Conservation (phyloP, 768 basidiomycete species). For the Termitomyces sp. region DNA sequence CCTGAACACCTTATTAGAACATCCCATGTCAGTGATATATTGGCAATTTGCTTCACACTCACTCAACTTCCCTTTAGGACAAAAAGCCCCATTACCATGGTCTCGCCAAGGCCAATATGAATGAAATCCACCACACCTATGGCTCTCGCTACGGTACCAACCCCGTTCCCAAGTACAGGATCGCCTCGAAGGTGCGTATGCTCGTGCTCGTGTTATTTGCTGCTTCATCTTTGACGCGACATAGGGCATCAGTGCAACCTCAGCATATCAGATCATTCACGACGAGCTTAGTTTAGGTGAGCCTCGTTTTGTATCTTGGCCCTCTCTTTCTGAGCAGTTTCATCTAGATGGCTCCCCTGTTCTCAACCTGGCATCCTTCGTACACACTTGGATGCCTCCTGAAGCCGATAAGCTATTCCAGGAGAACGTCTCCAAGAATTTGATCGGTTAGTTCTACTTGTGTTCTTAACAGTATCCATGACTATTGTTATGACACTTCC, state of each 20-base stretch:
- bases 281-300: constrained; percentile 61
- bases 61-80: constrained; percentile 29
- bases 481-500: neutral
- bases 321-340: constrained; percentile 1
- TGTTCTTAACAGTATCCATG: neutral
- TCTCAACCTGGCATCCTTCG: constrained; percentile 61
- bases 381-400: constrained; percentile 60
- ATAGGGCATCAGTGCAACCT: constrained; percentile 52
- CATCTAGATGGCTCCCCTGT: constrained; percentile 48
- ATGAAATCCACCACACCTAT: constrained; percentile 39
- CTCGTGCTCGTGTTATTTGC: neutral
- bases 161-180: constrained; percentile 64
- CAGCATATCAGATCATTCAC: constrained; percentile 50
- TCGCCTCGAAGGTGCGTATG: constrained; percentile 45
- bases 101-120: constrained; percentile 28
- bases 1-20: constrained; percentile 58
- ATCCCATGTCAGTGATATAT: constrained; percentile 33
- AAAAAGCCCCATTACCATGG: constrained; percentile 33
- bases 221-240: neutral
- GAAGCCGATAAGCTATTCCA: constrained; percentile 47
- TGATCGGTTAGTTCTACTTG: constrained; percentile 34
- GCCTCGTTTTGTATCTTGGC: neutral
- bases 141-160: constrained; percentile 61
- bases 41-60: neutral
- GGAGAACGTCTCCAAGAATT: constrained; percentile 64